Conservation (phyloP, 2,329 filamentous ascomycete species). For the Gremmenia infestans region DNA sequence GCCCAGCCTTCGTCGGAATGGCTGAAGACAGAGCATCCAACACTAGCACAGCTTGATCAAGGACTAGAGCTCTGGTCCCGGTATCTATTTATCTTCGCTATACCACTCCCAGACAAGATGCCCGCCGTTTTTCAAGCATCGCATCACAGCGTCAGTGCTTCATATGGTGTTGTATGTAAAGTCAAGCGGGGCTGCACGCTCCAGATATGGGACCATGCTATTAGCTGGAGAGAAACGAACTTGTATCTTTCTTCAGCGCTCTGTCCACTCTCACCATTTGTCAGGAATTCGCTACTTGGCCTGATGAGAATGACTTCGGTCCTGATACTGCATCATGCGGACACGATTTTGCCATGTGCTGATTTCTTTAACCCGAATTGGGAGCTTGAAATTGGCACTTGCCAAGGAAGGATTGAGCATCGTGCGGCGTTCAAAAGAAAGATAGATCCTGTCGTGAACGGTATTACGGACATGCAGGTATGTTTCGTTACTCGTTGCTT, state of each 20-base stretch:
- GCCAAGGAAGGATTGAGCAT: conserved; percentile 50
- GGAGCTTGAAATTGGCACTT: conserved; percentile 57
- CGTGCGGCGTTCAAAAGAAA: conserved; percentile 53
- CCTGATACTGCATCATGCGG: conserved; percentile 44
- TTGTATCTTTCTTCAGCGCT: conserved; percentile 28
- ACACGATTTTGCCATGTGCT: conserved; percentile 51
- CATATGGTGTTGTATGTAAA: conserved; percentile 58
- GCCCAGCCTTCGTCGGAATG: conserved; percentile 37
- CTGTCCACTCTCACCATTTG: conserved; percentile 25
- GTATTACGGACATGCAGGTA: conserved; percentile 50
- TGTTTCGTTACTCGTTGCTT: not conserved
- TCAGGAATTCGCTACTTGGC: conserved; percentile 26
- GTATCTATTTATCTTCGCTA: conserved; percentile 43
- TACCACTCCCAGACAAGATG: conserved; percentile 36
- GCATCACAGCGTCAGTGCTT: conserved; percentile 56
- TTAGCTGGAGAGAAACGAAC: conserved; percentile 50
- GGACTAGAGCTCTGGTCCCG: conserved; percentile 43
- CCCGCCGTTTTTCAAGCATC: conserved; percentile 59
- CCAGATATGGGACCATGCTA: conserved; percentile 60
- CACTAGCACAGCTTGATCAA: conserved; percentile 40
- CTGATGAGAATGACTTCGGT: conserved; percentile 24
- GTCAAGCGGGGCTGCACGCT: conserved; percentile 54
- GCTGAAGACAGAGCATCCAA: conserved; percentile 41
- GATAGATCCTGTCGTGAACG: conserved; percentile 61
- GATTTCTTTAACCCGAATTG: conserved; percentile 61